Percentiles rank a stretch among this genome's conserved stretches.
Evolutionary conservation across 1,284 basidiomycete species (phyloP).

Genomic region (Laetiporus sulphureus): DNA sequence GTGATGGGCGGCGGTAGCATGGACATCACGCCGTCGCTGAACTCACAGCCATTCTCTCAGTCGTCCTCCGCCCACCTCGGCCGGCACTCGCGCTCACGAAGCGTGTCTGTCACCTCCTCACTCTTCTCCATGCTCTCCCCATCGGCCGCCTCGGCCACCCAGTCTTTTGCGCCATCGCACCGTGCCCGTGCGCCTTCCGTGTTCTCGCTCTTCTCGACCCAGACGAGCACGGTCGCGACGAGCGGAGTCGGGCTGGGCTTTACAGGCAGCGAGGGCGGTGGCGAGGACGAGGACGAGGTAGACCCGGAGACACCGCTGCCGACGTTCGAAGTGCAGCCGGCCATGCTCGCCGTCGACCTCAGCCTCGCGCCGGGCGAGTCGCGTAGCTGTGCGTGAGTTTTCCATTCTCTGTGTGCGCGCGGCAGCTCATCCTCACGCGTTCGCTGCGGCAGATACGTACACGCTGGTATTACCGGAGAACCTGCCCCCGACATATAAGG

Average conservation of each 20-base stretch:
- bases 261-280: constrained; percentile 17
- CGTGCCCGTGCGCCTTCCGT: constrained; percentile 22
- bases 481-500: constrained; percentile 87
- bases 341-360: constrained; percentile 82
- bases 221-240: constrained; percentile 9
- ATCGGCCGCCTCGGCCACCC: constrained; percentile 11
- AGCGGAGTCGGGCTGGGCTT: constrained; percentile 14
- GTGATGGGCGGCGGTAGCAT: constrained; percentile 70
- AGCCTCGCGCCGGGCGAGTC: constrained; percentile 73
- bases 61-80: constrained; percentile 21
- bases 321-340: constrained; percentile 75
- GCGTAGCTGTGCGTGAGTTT: constrained; percentile 60
- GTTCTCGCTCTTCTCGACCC: constrained; percentile 21
- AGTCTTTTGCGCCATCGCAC: constrained; percentile 20
- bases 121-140: constrained; percentile 46
- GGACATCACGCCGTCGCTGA: constrained; percentile 54
- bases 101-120: constrained; percentile 48
- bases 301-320: constrained; percentile 70
- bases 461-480: constrained; percentile 67
- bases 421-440: constrained; percentile 3
- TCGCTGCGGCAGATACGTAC: constrained; percentile 61
- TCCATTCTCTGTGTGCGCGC: not conserved
- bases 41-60: constrained; percentile 13
- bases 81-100: constrained; percentile 37
- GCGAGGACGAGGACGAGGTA: constrained; percentile 31